Percentiles rank a stretch among this genome's conserved stretches.
phyloP scores from a whole-genome alignment of 169 alveolate species.

The Plasmodium ovale region DNA sequence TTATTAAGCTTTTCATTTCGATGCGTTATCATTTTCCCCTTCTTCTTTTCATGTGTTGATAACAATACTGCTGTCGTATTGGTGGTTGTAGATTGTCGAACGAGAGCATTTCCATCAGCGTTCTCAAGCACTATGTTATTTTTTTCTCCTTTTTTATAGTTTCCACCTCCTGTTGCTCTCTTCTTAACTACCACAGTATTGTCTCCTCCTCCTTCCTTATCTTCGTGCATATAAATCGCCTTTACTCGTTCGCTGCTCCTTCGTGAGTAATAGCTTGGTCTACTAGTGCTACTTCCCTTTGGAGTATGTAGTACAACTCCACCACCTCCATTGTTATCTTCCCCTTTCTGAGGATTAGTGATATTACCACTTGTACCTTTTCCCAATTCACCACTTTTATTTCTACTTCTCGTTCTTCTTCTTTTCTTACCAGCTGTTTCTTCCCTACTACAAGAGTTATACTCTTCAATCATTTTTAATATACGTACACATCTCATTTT shows the following conservation, averaged over 20 bases:
- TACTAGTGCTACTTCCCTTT: not conserved
- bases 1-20: not conserved
- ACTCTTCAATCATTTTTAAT: constrained; percentile 82
- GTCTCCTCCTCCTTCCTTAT: constrained; percentile 1
- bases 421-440: constrained; percentile 25
- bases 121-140: not conserved
- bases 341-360: not conserved
- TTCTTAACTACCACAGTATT: not conserved
- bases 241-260: constrained; percentile 39
- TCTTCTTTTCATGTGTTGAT: constrained; percentile 1
- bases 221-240: constrained; percentile 17
- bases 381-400: not conserved
- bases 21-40: not conserved
- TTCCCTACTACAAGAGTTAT: constrained; percentile 2
- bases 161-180: not conserved
- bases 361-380: not conserved
- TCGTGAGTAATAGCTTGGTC: not conserved
- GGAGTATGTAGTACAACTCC: not conserved
- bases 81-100: not conserved
- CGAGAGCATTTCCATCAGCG: not conserved
- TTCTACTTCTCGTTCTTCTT: constrained; percentile 20
- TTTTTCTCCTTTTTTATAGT: not conserved
- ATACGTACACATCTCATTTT: constrained; percentile 84
- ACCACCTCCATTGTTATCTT: not conserved
- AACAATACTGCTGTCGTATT: not conserved